Percentiles rank a stretch among this genome's conserved stretches.
Conservation (phyloP, 2,329 filamentous ascomycete species). For the Mariannaea elegans region DNA sequence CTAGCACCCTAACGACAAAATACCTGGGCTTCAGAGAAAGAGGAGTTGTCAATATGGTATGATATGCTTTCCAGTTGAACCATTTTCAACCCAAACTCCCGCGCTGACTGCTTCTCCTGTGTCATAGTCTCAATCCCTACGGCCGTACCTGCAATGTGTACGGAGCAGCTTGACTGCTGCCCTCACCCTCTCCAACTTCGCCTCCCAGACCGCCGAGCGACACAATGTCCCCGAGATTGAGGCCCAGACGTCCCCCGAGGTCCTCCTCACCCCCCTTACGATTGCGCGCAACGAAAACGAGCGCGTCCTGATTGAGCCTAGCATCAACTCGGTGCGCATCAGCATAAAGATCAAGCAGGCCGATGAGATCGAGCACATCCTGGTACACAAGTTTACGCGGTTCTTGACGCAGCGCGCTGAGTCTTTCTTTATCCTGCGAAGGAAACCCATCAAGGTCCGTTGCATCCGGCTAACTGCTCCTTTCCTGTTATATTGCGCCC, state of each 20-base stretch:
- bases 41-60: slow-evolving; percentile 33
- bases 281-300: slow-evolving; percentile 97
- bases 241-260: slow-evolving; percentile 90
- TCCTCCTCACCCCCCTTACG: slow-evolving; percentile 88
- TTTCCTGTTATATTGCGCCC: neutral
- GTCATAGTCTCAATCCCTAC: slow-evolving; percentile 88
- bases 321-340: slow-evolving; percentile 95
- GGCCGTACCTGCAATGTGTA: slow-evolving; percentile 95
- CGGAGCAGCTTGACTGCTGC: slow-evolving; percentile 81
- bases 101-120: slow-evolving; percentile 31
- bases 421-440: slow-evolving; percentile 52
- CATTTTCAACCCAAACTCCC: neutral
- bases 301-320: slow-evolving; percentile 93
- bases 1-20: slow-evolving; percentile 13
- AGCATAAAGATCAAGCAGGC: slow-evolving; percentile 99
- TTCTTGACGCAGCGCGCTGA: slow-evolving; percentile 87
- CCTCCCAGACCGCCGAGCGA: slow-evolving; percentile 90
- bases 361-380: slow-evolving; percentile 97
- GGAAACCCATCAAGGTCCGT: slow-evolving; percentile 91
- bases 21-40: slow-evolving; percentile 16
- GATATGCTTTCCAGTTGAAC: neutral
- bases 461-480: neutral
- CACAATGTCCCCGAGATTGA: slow-evolving; percentile 73
- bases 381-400: slow-evolving; percentile 97
- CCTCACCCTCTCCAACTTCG: slow-evolving; percentile 81